A percentile compares a stretch with the other conserved stretches of the same genome.
Conservation (phyloP, 2,329 filamentous ascomycete genomes). For the Pestalotiopsis sp. region DNA sequence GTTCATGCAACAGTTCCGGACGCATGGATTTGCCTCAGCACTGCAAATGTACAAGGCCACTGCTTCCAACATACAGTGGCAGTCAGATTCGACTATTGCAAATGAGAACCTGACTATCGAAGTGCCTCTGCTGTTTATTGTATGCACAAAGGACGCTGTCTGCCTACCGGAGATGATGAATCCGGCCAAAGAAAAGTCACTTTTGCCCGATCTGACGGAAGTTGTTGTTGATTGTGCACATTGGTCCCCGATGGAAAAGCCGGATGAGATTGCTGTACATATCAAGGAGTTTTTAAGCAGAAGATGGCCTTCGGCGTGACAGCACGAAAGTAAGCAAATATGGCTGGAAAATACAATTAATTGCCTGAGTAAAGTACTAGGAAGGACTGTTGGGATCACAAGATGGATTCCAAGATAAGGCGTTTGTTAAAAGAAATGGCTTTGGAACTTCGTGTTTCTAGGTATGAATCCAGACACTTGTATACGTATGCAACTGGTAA, state of each 20-base stretch:
- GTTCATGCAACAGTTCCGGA: constrained; percentile 35
- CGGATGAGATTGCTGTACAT: constrained; percentile 26
- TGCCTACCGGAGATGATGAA: constrained; percentile 33
- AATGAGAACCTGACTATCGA: constrained; percentile 26
- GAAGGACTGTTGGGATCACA: no score
- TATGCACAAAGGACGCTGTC: constrained; percentile 34
- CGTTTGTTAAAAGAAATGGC: no score
- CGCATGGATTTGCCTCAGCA: constrained; percentile 35
- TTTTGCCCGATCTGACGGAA: constrained; percentile 34
- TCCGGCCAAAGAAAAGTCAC: constrained; percentile 24
- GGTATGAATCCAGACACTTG: no score
- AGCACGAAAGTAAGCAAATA: neutral
- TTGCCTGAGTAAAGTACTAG: neutral
- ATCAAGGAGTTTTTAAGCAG: constrained; percentile 20
- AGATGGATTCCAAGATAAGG: no score
- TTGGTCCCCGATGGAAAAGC: constrained; percentile 37
- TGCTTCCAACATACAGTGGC: constrained; percentile 26
- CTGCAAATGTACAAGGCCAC: constrained; percentile 39
- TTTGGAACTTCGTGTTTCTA: no score
- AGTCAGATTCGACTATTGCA: constrained; percentile 28
- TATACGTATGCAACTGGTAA: no score
- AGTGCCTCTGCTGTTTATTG: constrained; percentile 39
- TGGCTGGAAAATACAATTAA: neutral
- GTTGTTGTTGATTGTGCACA: constrained; percentile 35
- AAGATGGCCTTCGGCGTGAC: neutral